Conservation (phyloP, 805 yeast genomes). For the Kuraishia hungarica region DNA sequence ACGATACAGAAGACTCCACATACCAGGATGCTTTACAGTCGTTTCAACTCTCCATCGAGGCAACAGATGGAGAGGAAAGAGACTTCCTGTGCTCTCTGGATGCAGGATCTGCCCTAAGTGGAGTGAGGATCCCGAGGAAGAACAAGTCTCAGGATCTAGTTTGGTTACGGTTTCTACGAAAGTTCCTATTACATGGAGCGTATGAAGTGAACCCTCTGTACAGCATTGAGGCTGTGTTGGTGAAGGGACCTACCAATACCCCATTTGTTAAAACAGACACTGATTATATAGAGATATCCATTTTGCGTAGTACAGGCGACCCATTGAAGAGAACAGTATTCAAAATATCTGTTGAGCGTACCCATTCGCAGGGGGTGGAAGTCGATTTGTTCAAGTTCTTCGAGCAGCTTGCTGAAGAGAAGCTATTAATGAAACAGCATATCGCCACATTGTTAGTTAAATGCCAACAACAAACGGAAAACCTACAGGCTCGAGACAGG, state of each 20-base stretch:
- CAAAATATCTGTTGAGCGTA: background rate
- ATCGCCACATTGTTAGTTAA: background rate
- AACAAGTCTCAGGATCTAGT: background rate
- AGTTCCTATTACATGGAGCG: background rate
- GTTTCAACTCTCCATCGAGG: background rate
- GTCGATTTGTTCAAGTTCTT: constrained; percentile 2
- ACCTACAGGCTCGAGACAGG: background rate
- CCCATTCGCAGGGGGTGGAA: background rate
- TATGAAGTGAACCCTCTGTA: constrained; percentile 1
- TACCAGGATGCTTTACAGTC: background rate
- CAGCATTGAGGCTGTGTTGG: background rate
- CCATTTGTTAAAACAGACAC: background rate
- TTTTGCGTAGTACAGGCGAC: background rate
- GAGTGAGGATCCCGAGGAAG: background rate
- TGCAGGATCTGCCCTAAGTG: background rate
- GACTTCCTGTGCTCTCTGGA: background rate
- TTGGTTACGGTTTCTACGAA: background rate
- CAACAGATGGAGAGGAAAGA: constrained; percentile 1
- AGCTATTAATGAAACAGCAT: background rate
- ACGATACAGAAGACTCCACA: background rate
- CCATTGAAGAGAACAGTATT: background rate
- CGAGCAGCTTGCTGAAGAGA: background rate
- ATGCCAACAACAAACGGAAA: background rate
- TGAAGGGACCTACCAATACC: background rate
- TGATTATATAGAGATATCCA: background rate